These are phyloP conservation scores for Boletus reticuloceps DNA, from an alignment of 768 basidiomycete species.

Conservation along the genomic window DNA sequence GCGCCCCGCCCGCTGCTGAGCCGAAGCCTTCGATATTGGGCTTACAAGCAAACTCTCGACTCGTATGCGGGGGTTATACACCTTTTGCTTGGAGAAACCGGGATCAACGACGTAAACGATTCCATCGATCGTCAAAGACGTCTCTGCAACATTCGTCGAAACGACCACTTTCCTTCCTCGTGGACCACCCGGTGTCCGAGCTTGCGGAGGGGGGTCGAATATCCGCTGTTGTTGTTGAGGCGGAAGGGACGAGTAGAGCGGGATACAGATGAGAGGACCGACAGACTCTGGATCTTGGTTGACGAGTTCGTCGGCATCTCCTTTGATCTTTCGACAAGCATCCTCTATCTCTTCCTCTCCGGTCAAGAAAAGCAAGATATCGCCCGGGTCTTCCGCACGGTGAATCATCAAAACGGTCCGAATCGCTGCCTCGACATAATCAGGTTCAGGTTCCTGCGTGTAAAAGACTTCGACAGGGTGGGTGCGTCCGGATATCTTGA, in stretches of 20 bases:
- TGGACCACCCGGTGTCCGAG: conserved; percentile 62
- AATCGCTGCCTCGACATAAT: conserved; percentile 97
- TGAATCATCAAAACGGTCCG: conserved; percentile 97
- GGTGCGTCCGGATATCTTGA: conserved; percentile 90
- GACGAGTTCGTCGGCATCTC: conserved; percentile 82
- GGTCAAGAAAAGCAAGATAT: conserved; percentile 92
- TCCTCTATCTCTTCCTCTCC: conserved; percentile 99
- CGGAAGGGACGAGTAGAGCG: conserved; percentile 92
- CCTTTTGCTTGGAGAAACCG: conserved; percentile 96
- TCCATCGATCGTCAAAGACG: conserved; percentile 95
- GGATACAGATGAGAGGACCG: conserved; percentile 87
- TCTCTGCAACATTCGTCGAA: conserved; percentile 97
- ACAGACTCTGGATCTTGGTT: conserved; percentile 70
- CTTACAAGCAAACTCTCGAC: conserved; percentile 92
- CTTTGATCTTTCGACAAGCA: conserved; percentile 87
- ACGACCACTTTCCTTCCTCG: conserved; percentile 93
- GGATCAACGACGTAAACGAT: conserved; percentile 99
- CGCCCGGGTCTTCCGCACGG: conserved; percentile 90
- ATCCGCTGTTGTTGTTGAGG: conserved; percentile 95
- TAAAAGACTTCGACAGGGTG: conserved; percentile 97
- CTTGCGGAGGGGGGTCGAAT: conserved; percentile 81
- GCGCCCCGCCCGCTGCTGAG: conserved; percentile 94
- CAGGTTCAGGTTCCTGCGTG: conserved; percentile 87
- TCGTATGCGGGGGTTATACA: conserved; percentile 96
- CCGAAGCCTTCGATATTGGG: conserved; percentile 95